Percentiles rank a stretch among this genome's conserved stretches.
phyloP scores from a whole-genome alignment of 1,284 basidiomycete genomes.

The Naganishia cerealis region DNA sequence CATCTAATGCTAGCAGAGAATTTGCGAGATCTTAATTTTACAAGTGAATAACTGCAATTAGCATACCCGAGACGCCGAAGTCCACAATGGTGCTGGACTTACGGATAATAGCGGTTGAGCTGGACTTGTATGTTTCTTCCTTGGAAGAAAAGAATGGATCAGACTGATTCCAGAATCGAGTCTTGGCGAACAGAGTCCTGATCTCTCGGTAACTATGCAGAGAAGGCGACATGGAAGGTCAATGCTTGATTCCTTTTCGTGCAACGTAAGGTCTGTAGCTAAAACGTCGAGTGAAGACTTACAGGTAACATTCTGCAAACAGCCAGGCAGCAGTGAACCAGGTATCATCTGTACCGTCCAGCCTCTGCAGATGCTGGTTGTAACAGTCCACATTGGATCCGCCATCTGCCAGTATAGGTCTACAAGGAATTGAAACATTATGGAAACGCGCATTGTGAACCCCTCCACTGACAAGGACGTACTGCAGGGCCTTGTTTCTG shows the following conservation, averaged over 20 bases:
- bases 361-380: slow-evolving; percentile 65
- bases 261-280: background rate
- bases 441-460: slow-evolving; percentile 1
- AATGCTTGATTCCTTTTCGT: background rate
- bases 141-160: slow-evolving; percentile 87
- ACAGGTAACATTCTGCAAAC: slow-evolving; percentile 76
- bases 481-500: slow-evolving; percentile 73
- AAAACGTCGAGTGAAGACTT: slow-evolving; percentile 38
- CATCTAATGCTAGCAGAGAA: slow-evolving; percentile 45
- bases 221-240: background rate
- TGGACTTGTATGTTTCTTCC: slow-evolving; percentile 76
- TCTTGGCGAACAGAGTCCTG: slow-evolving; percentile 70
- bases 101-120: slow-evolving; percentile 75
- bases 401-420: slow-evolving; percentile 70
- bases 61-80: background rate
- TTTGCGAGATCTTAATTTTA: slow-evolving; percentile 46
- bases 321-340: slow-evolving; percentile 95
- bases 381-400: slow-evolving; percentile 68
- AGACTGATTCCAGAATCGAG: slow-evolving; percentile 70
- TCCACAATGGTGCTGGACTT: slow-evolving; percentile 36
- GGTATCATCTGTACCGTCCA: slow-evolving; percentile 59
- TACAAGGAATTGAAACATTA: slow-evolving; percentile 48
- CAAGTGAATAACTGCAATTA: background rate
- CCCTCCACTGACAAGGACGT: slow-evolving; percentile 46
- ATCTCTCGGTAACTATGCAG: slow-evolving; percentile 74